Evolutionary conservation across 306 rosid species (phyloP).

Genomic region (Arachis hypogaea): DNA sequence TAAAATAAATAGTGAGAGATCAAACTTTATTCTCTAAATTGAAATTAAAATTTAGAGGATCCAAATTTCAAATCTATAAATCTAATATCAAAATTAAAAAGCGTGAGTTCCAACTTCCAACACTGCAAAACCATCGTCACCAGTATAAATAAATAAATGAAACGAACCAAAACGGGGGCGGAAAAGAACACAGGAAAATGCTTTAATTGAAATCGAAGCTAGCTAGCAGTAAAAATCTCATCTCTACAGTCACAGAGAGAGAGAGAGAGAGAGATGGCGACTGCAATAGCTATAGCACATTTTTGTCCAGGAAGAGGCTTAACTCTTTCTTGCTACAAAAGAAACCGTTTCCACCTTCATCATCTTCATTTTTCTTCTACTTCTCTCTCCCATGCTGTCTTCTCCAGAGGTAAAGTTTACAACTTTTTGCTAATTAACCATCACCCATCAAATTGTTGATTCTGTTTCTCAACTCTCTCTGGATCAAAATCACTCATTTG

Average conservation of each 20-base stretch:
- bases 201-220: neutral
- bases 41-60: too few relatives aligned
- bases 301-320: conserved; percentile 1
- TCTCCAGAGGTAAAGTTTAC: conserved; percentile 1
- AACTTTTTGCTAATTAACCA: neutral
- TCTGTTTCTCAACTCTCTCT: too few relatives aligned
- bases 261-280: conserved; percentile 1
- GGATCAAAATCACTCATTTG: neutral
- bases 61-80: too few relatives aligned
- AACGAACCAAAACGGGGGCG: neutral
- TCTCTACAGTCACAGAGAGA: neutral
- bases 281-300: neutral
- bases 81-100: too few relatives aligned
- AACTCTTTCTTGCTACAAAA: neutral
- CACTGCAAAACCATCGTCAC: too few relatives aligned
- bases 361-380: neutral
- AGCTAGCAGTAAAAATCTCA: neutral
- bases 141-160: too few relatives aligned
- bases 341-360: neutral
- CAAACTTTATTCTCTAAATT: too few relatives aligned
- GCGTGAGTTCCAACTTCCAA: too few relatives aligned
- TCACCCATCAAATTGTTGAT: neutral
- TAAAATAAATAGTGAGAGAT: too few relatives aligned
- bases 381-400: neutral
- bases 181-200: neutral